phyloP scores from a whole-genome alignment of 1,139 yeast species.

The Torulaspora globosa region DNA sequence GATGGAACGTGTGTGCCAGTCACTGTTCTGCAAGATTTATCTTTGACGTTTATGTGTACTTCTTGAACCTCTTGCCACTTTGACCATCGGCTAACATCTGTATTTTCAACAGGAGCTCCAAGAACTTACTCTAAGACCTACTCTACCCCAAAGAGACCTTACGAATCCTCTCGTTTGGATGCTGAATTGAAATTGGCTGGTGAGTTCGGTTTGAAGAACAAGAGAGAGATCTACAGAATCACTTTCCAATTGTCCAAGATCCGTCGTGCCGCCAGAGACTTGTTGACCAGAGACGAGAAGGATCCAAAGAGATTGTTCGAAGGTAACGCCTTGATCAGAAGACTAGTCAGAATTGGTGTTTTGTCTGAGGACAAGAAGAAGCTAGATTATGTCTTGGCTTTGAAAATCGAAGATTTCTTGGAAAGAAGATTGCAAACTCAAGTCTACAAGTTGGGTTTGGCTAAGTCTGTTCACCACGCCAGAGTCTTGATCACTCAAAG shows the following conservation, averaged over 20 bases:
- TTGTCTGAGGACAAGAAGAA: constrained; percentile 99
- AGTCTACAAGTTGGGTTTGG: constrained; percentile 99
- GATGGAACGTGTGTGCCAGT: background rate
- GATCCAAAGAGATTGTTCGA: constrained; percentile 99
- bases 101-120: constrained; percentile 68
- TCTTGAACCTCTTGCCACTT: constrained; percentile 14
- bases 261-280: constrained; percentile 99
- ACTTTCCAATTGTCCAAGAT: constrained; percentile 97
- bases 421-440: constrained; percentile 99
- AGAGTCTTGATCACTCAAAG: constrained; percentile 98
- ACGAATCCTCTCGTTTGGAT: constrained; percentile 98
- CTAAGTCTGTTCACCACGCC: constrained; percentile 99
- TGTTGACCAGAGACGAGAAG: constrained; percentile 99
- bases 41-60: constrained; percentile 13
- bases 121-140: constrained; percentile 99
- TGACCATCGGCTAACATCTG: constrained; percentile 15
- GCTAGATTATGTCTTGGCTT: constrained; percentile 98
- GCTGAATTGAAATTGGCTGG: constrained; percentile 99
- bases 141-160: constrained; percentile 97
- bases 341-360: constrained; percentile 70
- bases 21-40: background rate
- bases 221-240: constrained; percentile 73
- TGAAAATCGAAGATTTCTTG: constrained; percentile 97
- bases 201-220: constrained; percentile 99
- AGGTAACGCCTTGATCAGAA: constrained; percentile 90